phyloP scores from a whole-genome alignment of 345 rosid genomes.

The Anacardium occidentale region DNA sequence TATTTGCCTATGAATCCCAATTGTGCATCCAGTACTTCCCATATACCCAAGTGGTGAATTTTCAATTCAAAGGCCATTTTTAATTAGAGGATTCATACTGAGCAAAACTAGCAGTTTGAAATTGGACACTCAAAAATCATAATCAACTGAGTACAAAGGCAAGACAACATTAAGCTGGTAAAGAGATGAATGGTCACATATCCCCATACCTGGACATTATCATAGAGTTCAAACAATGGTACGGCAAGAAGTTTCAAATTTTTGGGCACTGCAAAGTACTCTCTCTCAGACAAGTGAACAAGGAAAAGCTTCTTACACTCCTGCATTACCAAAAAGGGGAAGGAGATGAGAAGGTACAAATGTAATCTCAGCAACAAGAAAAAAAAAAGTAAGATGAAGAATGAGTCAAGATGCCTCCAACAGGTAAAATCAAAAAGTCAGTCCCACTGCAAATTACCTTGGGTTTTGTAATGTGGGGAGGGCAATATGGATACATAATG shows the following conservation, averaged over 20 bases:
- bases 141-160: background rate
- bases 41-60: background rate
- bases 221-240: conserved; percentile 93
- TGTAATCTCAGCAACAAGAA: background rate
- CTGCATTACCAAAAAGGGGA: conserved; percentile 40
- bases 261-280: conserved; percentile 95
- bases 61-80: conserved; percentile 1
- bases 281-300: conserved; percentile 94
- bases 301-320: conserved; percentile 96
- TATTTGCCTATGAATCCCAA: background rate
- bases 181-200: background rate
- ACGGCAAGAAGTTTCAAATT: conserved; percentile 96
- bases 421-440: background rate
- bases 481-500: conserved; percentile 95
- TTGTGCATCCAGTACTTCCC: background rate
- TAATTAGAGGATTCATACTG: background rate
- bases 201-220: conserved; percentile 75
- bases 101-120: conserved; percentile 4
- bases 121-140: background rate
- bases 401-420: background rate
- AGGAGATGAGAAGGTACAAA: conserved; percentile 12
- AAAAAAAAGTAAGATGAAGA: conserved; percentile 2
- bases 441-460: conserved; percentile 46
- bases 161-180: background rate
- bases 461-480: conserved; percentile 93